A percentile compares a stretch with the other conserved stretches of the same genome.
Conservation (phyloP, 176 grass and related monocot genomes). For the Elymus sibiricus region DNA sequence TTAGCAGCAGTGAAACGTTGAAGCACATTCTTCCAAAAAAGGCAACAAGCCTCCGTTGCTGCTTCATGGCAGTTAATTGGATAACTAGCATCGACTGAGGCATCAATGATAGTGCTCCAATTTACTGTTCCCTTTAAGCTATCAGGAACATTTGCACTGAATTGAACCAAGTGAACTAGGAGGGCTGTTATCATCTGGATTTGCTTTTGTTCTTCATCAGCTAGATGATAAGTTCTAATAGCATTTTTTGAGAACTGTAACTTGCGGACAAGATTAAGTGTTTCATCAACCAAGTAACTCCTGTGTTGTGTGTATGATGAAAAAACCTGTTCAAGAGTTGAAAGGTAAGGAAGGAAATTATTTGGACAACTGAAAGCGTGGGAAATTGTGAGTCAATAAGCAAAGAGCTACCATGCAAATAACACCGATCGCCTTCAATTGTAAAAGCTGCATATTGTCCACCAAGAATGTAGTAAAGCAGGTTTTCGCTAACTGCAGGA, state of each 20-base stretch:
- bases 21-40: constrained; percentile 91
- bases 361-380: constrained; percentile 23
- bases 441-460: constrained; percentile 95
- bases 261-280: constrained; percentile 83
- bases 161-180: constrained; percentile 93
- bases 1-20: constrained; percentile 83
- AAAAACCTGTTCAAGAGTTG: constrained; percentile 63
- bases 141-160: constrained; percentile 83
- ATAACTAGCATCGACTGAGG: constrained; percentile 65
- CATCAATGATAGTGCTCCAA: constrained; percentile 82
- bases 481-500: constrained; percentile 93
- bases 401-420: constrained; percentile 69
- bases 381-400: constrained; percentile 28
- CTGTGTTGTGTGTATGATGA: constrained; percentile 84
- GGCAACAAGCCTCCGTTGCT: constrained; percentile 71
- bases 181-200: constrained; percentile 99
- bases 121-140: constrained; percentile 64
- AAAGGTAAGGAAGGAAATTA: constrained; percentile 36
- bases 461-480: constrained; percentile 98
- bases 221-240: constrained; percentile 83
- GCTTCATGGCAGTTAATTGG: constrained; percentile 75
- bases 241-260: constrained; percentile 89
- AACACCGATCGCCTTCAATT: constrained; percentile 87
- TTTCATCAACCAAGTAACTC: constrained; percentile 96
- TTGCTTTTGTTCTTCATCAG: constrained; percentile 96